Percentiles rank a stretch among this genome's conserved stretches.
phyloP scores from a whole-genome alignment of 2,329 filamentous ascomycete species.

The Pestalotiopsis sp. region DNA sequence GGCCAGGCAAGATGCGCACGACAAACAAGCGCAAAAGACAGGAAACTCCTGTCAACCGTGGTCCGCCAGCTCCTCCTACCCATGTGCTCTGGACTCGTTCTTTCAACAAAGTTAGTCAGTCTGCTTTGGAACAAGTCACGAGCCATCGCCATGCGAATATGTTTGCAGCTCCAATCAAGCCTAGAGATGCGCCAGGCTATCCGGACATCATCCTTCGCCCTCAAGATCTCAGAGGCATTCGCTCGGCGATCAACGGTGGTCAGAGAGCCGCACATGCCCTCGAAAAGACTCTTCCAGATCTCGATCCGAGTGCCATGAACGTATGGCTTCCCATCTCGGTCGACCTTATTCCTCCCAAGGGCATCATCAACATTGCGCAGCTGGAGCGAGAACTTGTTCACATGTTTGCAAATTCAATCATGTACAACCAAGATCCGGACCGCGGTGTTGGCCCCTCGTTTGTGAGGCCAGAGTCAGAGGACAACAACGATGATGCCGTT shows the following conservation, averaged over 20 bases:
- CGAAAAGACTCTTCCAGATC: constrained; percentile 62
- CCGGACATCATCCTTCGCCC: constrained; percentile 73
- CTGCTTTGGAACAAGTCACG: constrained; percentile 75
- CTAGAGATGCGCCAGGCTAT: constrained; percentile 77
- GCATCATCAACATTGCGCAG: constrained; percentile 91
- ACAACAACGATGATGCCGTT: constrained; percentile 43
- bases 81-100: constrained; percentile 77
- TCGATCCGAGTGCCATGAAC: constrained; percentile 57
- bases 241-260: constrained; percentile 74
- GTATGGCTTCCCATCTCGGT: constrained; percentile 71
- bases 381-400: constrained; percentile 91
- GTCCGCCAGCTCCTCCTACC: constrained; percentile 56
- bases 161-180: constrained; percentile 75
- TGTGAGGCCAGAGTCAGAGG: constrained; percentile 42
- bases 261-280: constrained; percentile 65
- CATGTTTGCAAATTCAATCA: constrained; percentile 97
- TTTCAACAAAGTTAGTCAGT: constrained; percentile 72
- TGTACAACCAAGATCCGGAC: constrained; percentile 90
- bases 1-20: constrained; percentile 38
- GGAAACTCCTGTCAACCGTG: constrained; percentile 50
- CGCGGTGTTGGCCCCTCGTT: constrained; percentile 70
- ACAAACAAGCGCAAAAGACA: constrained; percentile 61
- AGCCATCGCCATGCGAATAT: constrained; percentile 79
- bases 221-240: constrained; percentile 78
- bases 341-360: constrained; percentile 82